A percentile compares a stretch with the other conserved stretches of the same genome.
Evolutionary conservation across 345 rosid species (phyloP).

Genomic region (Ceriops zippeliana): DNA sequence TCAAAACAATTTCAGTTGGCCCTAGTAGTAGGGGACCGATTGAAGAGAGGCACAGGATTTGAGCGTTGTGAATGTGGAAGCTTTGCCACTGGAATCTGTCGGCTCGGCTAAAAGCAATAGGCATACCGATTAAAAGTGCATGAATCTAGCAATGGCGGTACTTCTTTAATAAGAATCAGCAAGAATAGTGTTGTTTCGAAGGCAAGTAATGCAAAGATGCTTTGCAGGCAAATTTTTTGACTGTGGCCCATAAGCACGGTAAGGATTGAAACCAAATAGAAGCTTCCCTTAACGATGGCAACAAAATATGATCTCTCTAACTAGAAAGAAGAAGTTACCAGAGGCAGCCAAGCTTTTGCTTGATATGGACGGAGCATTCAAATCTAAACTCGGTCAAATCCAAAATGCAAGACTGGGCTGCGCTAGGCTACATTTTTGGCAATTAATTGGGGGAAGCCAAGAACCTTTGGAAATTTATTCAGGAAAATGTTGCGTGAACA

Average conservation of each 20-base stretch:
- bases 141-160: conserved; percentile 11
- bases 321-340: not conserved
- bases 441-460: too few relatives aligned
- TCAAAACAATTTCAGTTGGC: too few relatives aligned
- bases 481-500: too few relatives aligned
- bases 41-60: conserved; percentile 2
- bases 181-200: conserved; percentile 15
- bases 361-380: not conserved
- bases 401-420: not conserved
- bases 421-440: too few relatives aligned
- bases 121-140: conserved; percentile 18
- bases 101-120: conserved; percentile 44
- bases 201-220: conserved; percentile 31
- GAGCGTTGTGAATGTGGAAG: conserved; percentile 3
- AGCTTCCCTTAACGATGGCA: not conserved
- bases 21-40: too few relatives aligned
- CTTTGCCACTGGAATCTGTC: conserved; percentile 41
- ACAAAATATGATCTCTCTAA: not conserved
- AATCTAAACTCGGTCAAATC: not conserved
- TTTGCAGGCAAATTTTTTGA: conserved; percentile 29
- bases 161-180: not conserved
- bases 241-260: not conserved
- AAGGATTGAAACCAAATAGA: conserved; percentile 8
- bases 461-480: too few relatives aligned
- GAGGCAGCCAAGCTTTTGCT: not conserved